These are phyloP conservation scores for Penicillium fimorum DNA, from an alignment of 495 filamentous ascomycete genomes.

Conservation along the genomic window DNA sequence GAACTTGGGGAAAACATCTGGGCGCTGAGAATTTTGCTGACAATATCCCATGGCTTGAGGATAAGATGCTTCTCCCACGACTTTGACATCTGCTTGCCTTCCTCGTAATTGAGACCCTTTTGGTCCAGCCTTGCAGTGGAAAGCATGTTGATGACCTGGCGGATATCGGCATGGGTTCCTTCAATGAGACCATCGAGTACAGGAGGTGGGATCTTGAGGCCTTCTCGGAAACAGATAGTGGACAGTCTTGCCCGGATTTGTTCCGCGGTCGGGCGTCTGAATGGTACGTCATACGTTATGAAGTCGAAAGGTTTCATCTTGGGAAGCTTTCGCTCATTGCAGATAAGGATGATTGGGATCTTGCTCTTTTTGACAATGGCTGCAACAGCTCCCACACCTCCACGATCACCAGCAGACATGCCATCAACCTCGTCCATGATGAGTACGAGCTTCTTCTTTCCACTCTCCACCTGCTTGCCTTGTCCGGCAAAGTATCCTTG, in stretches of 20 bases:
- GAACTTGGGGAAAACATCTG: conserved; percentile 81
- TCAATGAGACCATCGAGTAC: conserved; percentile 96
- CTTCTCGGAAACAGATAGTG: conserved; percentile 92
- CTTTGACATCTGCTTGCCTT: conserved; percentile 90
- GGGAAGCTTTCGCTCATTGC: conserved; percentile 85
- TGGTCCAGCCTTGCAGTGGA: conserved; percentile 89
- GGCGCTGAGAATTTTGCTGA: conserved; percentile 81
- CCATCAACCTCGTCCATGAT: conserved; percentile 99
- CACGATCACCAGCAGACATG: conserved; percentile 96
- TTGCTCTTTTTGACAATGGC: conserved; percentile 92
- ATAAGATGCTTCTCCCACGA: conserved; percentile 97
- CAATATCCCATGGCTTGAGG: conserved; percentile 97
- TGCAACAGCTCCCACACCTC: conserved; percentile 91
- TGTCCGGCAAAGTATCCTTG: conserved; percentile 89
- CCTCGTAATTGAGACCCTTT: conserved; percentile 70
- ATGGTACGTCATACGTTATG: conserved; percentile 79
- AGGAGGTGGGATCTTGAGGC: conserved; percentile 75
- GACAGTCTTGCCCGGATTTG: conserved; percentile 86
- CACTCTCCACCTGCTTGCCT: conserved; percentile 71
- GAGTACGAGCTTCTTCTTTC: conserved; percentile 87
- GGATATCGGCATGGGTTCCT: conserved; percentile 90
- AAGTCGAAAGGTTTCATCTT: conserved; percentile 98
- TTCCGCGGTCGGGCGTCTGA: conserved; percentile 83
- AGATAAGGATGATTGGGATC: conserved; percentile 94
- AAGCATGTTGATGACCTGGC: conserved; percentile 98